Base-by-base conservation (phyloP, 805 yeast genomes). In the Metschnikowia amazonensis region DNA sequence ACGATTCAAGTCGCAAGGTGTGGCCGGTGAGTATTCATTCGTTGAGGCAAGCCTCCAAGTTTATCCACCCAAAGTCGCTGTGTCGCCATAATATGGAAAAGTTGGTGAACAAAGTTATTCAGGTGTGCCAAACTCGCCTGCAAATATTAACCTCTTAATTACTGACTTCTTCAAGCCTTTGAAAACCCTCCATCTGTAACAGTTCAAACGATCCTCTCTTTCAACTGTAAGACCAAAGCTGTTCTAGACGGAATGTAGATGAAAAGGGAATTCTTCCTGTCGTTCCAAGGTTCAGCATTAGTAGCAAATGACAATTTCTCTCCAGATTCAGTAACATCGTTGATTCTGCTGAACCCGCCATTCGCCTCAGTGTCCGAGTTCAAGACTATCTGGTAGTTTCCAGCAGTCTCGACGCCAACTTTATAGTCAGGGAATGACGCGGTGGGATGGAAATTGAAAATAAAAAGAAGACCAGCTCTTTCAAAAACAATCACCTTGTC, bases 401-500 rank as follows among this genome's bases (percentile, higher is more conserved):
- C 99, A 0, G 92, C 74, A 10, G 58, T 68, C 23, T 92, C 89
- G 17, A 88, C 87, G n/a, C 99, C 98, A 39, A 92, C 74, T 60
- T 95, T 80, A 69, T 90, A 92, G 66, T 89, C 96, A 1, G 87
- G 72, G 65, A 73, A 92, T 2, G 95, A 86, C 45, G 87, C 70
- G 0, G 85, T 77, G 27, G 96, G 95, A 65, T 92, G 88, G 75
- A 94, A 88, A 66, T 94, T 92, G 75, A 90, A 89, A 25, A 90
- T 74, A 58, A 92, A 94, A 42, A 94, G 60, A 27, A 88, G 74
- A 0, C 90, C 94, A 44, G 84, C 88, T 55, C 97, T 80, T 66
- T 92, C 98, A 67, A 81, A 94, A 0, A 81, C 96, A 45, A 94
- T 65, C 43, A 92, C 84, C 66, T 92, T 92, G 69, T 92, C 99